Conservation (phyloP, 2,329 filamentous ascomycete species). For the Fonsecaea nubica region DNA sequence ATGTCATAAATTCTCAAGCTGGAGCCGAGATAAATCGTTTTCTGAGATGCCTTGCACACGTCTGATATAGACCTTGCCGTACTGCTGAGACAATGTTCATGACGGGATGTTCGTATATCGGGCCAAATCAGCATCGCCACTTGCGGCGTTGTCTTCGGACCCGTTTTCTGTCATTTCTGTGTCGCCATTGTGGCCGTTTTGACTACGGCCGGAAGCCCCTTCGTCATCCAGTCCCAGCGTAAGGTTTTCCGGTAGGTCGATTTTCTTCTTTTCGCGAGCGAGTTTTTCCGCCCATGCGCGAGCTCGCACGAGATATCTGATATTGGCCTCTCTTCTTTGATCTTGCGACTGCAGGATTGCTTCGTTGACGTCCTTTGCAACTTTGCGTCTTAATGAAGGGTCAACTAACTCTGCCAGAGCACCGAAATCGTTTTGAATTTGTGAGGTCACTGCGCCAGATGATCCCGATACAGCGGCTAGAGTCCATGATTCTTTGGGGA, state of each 20-base stretch:
- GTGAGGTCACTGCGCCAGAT: slow-evolving; percentile 20
- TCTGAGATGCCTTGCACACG: neutral
- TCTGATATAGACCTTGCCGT: neutral
- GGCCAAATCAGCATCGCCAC: slow-evolving; percentile 29
- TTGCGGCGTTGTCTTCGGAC: slow-evolving; percentile 18
- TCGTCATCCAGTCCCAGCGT: slow-evolving; percentile 51
- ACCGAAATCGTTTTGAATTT: slow-evolving; percentile 38
- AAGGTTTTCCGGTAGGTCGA: slow-evolving; percentile 53
- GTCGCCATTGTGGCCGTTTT: slow-evolving; percentile 37
- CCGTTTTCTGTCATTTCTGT: slow-evolving; percentile 39
- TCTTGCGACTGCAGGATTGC: slow-evolving; percentile 79
- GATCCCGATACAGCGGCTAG: slow-evolving; percentile 57
- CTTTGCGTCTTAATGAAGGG: slow-evolving; percentile 76
- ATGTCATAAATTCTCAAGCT: neutral
- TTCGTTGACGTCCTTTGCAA: slow-evolving; percentile 89
- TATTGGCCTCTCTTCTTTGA: slow-evolving; percentile 76
- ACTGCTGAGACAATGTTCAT: slow-evolving; percentile 6
- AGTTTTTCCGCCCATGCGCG: slow-evolving; percentile 80
- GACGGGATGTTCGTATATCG: slow-evolving; percentile 33
- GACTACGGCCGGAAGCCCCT: slow-evolving; percentile 22
- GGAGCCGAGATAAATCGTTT: neutral
- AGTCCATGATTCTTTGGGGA: slow-evolving; percentile 71
- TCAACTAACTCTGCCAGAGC: slow-evolving; percentile 77
- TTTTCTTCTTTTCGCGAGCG: slow-evolving; percentile 53
- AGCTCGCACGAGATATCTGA: slow-evolving; percentile 79